These are phyloP conservation scores for Vachellia pachyceras DNA, from an alignment of 306 rosid genomes.

Conservation along the genomic window DNA sequence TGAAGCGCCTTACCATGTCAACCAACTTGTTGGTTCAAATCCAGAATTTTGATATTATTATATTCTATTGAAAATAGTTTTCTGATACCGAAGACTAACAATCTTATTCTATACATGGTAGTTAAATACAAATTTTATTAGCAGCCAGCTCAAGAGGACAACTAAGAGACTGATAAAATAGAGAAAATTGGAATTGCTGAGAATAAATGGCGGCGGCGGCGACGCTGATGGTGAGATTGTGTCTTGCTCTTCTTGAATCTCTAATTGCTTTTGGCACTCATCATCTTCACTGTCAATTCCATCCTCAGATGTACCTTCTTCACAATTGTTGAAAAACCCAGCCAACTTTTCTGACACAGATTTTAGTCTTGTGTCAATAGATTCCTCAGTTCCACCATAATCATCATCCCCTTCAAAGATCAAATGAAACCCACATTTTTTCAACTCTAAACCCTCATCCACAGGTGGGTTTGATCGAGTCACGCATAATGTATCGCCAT, in stretches of 20 bases:
- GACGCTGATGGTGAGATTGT: background rate
- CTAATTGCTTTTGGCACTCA: conserved; percentile 8
- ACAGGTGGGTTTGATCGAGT: conserved; percentile 43
- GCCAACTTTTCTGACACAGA: conserved; percentile 64
- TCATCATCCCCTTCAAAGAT: conserved; percentile 72
- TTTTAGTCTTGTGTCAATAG: conserved; percentile 41
- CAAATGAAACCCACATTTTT: conserved; percentile 52
- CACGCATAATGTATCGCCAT: conserved; percentile 53
- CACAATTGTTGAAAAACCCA: conserved; percentile 42
- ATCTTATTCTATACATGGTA: background rate
- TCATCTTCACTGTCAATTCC: conserved; percentile 14
- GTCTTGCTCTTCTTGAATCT: background rate
- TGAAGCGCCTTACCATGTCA: too few species aligned
- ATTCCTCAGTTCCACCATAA: conserved; percentile 62
- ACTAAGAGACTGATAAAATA: background rate
- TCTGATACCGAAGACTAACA: too few species aligned
- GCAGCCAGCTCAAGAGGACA: background rate
- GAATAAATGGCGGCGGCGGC: too few species aligned
- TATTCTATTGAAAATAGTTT: too few species aligned
- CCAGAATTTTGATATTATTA: too few species aligned
- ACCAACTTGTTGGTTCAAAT: too few species aligned
- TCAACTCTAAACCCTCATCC: conserved; percentile 56
- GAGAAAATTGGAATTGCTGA: background rate
- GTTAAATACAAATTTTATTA: too few species aligned
- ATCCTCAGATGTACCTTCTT: conserved; percentile 12